Conservation (phyloP, 129 eudicot genomes). For the Rutidosis leptorrhynchoides region DNA sequence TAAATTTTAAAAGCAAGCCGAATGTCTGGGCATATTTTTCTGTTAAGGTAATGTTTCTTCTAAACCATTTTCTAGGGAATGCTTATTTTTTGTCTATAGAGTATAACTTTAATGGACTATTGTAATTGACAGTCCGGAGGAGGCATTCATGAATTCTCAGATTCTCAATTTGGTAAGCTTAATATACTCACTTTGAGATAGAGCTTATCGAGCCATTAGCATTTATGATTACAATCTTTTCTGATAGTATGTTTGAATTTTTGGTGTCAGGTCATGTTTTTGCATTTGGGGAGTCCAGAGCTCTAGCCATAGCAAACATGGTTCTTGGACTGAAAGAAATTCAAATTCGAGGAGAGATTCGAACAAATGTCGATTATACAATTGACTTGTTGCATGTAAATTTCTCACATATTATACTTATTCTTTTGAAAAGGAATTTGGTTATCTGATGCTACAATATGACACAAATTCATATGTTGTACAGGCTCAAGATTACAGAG, state of each 20-base stretch:
- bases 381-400: slow-evolving; percentile 89
- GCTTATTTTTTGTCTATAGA: too few species aligned
- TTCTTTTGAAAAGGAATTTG: too few species aligned
- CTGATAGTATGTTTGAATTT: too few species aligned
- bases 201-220: too few species aligned
- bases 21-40: slow-evolving; percentile 99
- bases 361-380: slow-evolving; percentile 98
- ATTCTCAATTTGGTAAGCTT: slow-evolving; percentile 97
- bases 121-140: slow-evolving; percentile 94
- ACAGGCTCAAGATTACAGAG: slow-evolving; percentile 96
- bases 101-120: too few species aligned
- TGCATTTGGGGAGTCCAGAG: slow-evolving; percentile 96
- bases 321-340: slow-evolving; percentile 97
- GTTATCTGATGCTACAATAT: too few species aligned
- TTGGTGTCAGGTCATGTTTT: slow-evolving; percentile 87
- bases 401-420: too few species aligned
- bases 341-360: slow-evolving; percentile 97
- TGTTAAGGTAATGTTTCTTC: slow-evolving; percentile 67
- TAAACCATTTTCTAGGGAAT: too few species aligned
- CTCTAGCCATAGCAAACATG: slow-evolving; percentile 96
- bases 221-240: too few species aligned
- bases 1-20: slow-evolving; percentile 98
- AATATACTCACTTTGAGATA: too few species aligned
- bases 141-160: slow-evolving; percentile 99
- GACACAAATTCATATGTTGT: too few species aligned